Evolutionary conservation across 352 stramenopile genomes (phyloP), one percentile per base, ranked within the genome.

Genomic region (Phytophthora litchii): DNA sequence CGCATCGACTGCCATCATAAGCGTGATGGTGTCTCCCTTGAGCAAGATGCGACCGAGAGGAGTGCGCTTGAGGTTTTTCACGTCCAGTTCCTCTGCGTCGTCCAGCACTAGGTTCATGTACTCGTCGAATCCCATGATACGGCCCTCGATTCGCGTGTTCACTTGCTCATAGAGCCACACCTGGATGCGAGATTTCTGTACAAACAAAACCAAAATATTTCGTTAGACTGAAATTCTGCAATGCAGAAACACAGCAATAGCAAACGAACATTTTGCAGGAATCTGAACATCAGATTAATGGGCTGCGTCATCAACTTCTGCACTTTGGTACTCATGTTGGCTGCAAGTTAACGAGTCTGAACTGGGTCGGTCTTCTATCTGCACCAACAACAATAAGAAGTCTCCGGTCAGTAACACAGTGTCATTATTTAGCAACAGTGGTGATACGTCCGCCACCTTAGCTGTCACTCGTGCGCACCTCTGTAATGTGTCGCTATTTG

Each of bases 71-170:
- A 97, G 88, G 45, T 93, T 97, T 76, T 98, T 98, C 44, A 97
- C 86, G 61, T 98, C 88, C 14, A 99, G 74, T 75, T 99, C 97
- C 60, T 98, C 94, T 10, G 97, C 97, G 71, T 99, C 94, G 71
- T 99, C 97, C 63, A 99, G 83, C 32, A 99, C 96, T 38, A 99
- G 83, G 82, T 99, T 99, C 97, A 99, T 99, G 85, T 99, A 99
- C 78, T 98, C 95, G 73, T 98, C 95, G 71, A 98, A 98, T 42
- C 95, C 95, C 83, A 95, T 98, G 75, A 99, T 99, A 48, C 97
- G 94, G n/a, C 97, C 98, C 76, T 99, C 98, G 55, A 99, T 99
- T 57, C 95, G 77, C 74, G 97, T 98, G 70, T 93, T 96, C 38
- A 97, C 97, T 74, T 99, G 97, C 80, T 99, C 98, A 72, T 99